Percentiles rank a stretch among this genome's conserved stretches.
Conservation (phyloP, 352 stramenopile genomes). For the Pythium graminicola region DNA sequence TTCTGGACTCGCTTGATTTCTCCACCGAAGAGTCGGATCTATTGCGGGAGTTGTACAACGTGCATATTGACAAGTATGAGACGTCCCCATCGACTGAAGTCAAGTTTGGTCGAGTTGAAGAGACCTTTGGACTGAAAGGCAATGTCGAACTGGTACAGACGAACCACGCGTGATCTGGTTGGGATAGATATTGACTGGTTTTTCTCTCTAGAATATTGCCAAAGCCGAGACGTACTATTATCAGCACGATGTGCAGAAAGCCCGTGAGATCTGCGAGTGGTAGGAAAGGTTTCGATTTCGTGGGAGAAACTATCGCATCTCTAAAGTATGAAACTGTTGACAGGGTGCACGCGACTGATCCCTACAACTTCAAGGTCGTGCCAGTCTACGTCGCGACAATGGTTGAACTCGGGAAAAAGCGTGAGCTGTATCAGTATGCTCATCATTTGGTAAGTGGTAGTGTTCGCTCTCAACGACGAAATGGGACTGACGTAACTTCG, state of each 20-base stretch:
- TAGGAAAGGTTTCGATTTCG: slow-evolving; percentile 15
- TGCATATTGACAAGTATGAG: slow-evolving; percentile 76
- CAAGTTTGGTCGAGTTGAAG: slow-evolving; percentile 59
- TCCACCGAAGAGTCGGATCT: slow-evolving; percentile 48
- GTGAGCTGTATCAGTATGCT: slow-evolving; percentile 93
- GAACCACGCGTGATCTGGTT: not conserved
- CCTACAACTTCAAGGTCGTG: slow-evolving; percentile 77
- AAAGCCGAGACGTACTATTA: slow-evolving; percentile 82
- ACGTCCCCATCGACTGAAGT: slow-evolving; percentile 36
- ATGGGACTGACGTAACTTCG: too few species aligned
- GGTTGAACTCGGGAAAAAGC: slow-evolving; percentile 90
- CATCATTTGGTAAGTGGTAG: slow-evolving; percentile 83
- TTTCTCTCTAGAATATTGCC: slow-evolving; percentile 66
- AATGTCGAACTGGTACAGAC: slow-evolving; percentile 64
- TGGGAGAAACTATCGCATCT: not conserved
- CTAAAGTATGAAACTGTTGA: not conserved
- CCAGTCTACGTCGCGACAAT: slow-evolving; percentile 86
- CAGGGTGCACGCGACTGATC: slow-evolving; percentile 67
- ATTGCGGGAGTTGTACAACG: slow-evolving; percentile 55
- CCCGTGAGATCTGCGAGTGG: slow-evolving; percentile 73
- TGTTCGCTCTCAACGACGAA: not conserved
- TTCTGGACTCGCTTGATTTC: slow-evolving; percentile 72
- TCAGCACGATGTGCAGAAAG: slow-evolving; percentile 77
- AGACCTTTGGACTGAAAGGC: slow-evolving; percentile 39
- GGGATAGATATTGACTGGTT: too few species aligned